Percentiles rank a stretch among this genome's conserved stretches.
phyloP scores from a whole-genome alignment of 352 stramenopile species.

The Phytopythium helicoides region DNA sequence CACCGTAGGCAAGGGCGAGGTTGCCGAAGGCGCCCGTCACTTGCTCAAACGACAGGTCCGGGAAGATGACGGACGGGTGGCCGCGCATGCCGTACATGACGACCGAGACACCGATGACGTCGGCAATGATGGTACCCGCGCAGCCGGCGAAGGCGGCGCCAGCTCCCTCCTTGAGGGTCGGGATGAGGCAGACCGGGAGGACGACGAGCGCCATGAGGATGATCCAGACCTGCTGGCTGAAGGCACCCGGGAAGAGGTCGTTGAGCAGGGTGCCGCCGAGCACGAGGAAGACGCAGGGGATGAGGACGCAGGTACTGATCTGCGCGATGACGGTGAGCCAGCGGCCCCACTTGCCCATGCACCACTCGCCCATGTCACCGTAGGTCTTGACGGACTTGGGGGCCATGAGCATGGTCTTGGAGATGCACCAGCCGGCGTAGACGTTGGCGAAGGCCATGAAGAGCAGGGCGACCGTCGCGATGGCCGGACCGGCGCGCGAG shows the following conservation, averaged over 20 bases:
- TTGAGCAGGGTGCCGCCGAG: constrained; percentile 22
- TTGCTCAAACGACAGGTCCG: constrained; percentile 47
- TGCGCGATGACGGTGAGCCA: constrained; percentile 44
- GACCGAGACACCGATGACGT: constrained; percentile 42
- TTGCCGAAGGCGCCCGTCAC: constrained; percentile 22
- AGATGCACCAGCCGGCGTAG: constrained; percentile 47
- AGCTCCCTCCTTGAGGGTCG: constrained; percentile 49
- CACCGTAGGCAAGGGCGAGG: too few relatives aligned
- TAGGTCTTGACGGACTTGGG: constrained; percentile 51
- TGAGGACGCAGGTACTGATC: constrained; percentile 47
- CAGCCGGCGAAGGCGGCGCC: constrained; percentile 46
- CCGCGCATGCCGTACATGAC: constrained; percentile 45
- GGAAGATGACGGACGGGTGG: constrained; percentile 38
- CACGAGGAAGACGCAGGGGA: too few relatives aligned
- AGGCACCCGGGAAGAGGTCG: constrained; percentile 43
- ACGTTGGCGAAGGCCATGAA: constrained; percentile 70
- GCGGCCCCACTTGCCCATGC: constrained; percentile 42
- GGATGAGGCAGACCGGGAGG: constrained; percentile 39
- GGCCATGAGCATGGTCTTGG: constrained; percentile 49
- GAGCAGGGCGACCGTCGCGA: constrained; percentile 36
- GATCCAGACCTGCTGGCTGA: constrained; percentile 49
- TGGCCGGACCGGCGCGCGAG: constrained; percentile 22
- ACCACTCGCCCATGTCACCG: constrained; percentile 55
- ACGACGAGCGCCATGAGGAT: constrained; percentile 52
- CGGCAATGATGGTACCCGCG: constrained; percentile 49